Base-by-base conservation (phyloP, 768 basidiomycete genomes). In the Rhizopogon sp. region DNA sequence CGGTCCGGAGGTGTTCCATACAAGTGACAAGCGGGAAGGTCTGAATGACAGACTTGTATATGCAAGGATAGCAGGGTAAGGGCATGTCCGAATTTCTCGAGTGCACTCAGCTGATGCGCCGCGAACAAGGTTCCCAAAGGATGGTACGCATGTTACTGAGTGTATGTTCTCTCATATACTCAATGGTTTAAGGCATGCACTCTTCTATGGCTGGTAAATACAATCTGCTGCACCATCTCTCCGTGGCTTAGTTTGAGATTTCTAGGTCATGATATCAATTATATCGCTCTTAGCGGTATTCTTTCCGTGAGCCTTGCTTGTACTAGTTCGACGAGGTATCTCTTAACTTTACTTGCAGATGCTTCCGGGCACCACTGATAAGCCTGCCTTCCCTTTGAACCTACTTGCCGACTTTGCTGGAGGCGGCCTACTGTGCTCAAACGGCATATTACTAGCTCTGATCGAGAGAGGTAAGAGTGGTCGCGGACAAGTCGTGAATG, bases 351-450 rank as follows among this genome's bases (percentile, higher is more conserved):
- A 47, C 10, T 7, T 11, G 6, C 43, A 90, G 83, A 82, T 90
- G 76, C 74, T 90, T 10, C 87, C 89, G 40, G 86, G 88, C 7
- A 71, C 75, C 1, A 62, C 64, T 20, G 80, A 79, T 10, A 87
- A 84, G 59, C 90, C 90, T 0, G 70, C 68, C 37, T 87, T 87
- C 55, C 91, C 90, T 7, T 67, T 88, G 41, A 93, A 93, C 62
- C 64, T 92, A 13, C 75, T 93, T 5, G 89, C 84, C 10, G 91
- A 92, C 63, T 92, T 93, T 67, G 91, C 86, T 1, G 90, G 89
- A 3, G 90, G 90, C 5, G 89, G 90, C 6, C 66, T 90, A 29
- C 78, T 82, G 57, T 90, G 87, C 57, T 87, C 79, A 0, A 66
- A 82, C 25, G 88, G 90, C 5, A 83, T 92, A 50, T 75, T 93